These are phyloP conservation scores for Ramaria rubella DNA, from an alignment of 768 basidiomycete genomes.

Conservation along the genomic window DNA sequence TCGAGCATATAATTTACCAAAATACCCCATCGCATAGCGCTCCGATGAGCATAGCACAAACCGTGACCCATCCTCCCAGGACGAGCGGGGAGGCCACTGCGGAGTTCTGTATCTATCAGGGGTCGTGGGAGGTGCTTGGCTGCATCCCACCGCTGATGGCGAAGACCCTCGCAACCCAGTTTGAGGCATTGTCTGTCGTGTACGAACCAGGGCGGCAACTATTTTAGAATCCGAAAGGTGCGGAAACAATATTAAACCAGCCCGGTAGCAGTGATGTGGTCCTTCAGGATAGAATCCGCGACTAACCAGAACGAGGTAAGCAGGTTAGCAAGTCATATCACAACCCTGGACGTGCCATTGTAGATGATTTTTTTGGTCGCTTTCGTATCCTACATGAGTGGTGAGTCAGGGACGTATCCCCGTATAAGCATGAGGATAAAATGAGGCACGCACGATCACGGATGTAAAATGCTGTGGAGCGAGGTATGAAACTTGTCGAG, in stretches of 20 bases:
- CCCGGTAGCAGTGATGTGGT: constrained; percentile 13
- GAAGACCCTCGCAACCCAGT: not conserved
- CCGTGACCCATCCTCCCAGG: not conserved
- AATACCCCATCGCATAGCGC: not conserved
- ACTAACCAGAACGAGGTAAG: not conserved
- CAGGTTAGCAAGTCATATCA: not conserved
- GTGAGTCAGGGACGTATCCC: not conserved
- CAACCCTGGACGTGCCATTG: constrained; percentile 3
- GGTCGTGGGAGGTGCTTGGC: not conserved
- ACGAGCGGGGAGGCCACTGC: not conserved
- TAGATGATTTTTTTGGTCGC: constrained; percentile 16
- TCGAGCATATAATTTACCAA: not conserved
- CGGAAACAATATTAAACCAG: constrained; percentile 9
- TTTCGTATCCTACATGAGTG: constrained; percentile 13
- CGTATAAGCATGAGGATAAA: not conserved
- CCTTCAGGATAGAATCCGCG: constrained; percentile 15
- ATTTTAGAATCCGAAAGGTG: not conserved
- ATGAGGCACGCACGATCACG: constrained; percentile 9
- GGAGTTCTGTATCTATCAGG: not conserved
- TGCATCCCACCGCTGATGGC: not conserved
- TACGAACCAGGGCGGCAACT: not conserved
- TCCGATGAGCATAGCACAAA: not conserved
- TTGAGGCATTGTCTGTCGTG: not conserved
- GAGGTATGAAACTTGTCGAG: too few species aligned
- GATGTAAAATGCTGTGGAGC: constrained; percentile 13